Evolutionary conservation across 176 grass and related monocot genomes (phyloP).

Genomic region (Bolboschoenus planiculmis): DNA sequence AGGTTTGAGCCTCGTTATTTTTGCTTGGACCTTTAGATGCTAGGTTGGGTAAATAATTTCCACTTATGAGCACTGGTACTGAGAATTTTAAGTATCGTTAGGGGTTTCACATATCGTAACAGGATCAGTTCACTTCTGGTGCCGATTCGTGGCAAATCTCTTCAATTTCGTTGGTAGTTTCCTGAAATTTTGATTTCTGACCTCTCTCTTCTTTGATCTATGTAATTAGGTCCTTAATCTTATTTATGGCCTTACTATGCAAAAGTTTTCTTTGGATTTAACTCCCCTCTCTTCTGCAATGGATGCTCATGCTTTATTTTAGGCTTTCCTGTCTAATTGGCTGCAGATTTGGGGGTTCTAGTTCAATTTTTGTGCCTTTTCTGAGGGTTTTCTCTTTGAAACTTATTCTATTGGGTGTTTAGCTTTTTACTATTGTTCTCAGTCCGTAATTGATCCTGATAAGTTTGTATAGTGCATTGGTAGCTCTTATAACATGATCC

Average conservation of each 20-base stretch:
- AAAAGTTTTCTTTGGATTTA: background rate
- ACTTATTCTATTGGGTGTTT: background rate
- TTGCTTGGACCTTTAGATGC: background rate
- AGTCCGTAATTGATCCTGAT: background rate
- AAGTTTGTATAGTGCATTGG: background rate
- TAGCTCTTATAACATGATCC: background rate
- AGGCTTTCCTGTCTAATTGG: background rate
- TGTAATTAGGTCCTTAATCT: background rate
- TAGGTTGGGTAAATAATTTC: background rate
- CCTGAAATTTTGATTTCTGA: background rate
- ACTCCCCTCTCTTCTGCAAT: background rate
- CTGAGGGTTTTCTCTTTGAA: background rate
- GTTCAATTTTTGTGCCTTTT: background rate
- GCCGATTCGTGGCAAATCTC: slow-evolving; percentile 14
- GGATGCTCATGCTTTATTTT: background rate
- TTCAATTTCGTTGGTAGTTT: background rate
- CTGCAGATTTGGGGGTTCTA: background rate
- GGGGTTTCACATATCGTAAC: background rate
- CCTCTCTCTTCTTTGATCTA: slow-evolving; percentile 1
- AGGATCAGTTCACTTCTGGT: background rate
- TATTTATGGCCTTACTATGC: background rate
- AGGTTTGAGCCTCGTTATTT: background rate
- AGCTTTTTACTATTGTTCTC: background rate
- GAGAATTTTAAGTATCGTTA: background rate
- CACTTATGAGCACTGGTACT: background rate